Conservation (phyloP, 164 flowering plant genomes). For the Aristolochia fimbriata region DNA sequence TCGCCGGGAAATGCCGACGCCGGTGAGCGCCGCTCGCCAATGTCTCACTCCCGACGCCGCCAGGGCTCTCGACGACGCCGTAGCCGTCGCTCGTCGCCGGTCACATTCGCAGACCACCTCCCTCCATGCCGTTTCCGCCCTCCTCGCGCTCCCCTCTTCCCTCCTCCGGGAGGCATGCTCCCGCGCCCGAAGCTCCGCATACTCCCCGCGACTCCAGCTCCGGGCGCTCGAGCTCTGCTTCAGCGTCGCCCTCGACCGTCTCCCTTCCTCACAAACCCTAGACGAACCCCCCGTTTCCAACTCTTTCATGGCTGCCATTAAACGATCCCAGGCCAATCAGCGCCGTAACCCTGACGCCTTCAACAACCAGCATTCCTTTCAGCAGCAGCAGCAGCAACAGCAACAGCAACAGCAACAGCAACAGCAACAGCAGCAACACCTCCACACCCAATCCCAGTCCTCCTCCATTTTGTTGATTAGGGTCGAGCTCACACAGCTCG, state of each 20-base stretch:
- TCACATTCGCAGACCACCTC: conserved; percentile 78
- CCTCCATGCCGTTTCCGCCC: conserved; percentile 58
- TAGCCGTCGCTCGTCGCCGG: conserved; percentile 54
- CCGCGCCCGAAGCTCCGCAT: conserved; percentile 38
- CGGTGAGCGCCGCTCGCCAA: conserved; percentile 65
- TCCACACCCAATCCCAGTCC: background rate
- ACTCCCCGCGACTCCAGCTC: conserved; percentile 51
- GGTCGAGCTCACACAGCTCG: conserved; percentile 70
- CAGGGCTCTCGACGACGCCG: conserved; percentile 66
- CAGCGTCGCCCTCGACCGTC: conserved; percentile 64
- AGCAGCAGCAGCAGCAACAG: conserved; percentile 24
- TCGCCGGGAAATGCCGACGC: conserved; percentile 63
- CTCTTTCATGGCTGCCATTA: conserved; percentile 87
- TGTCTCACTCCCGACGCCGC: conserved; percentile 69
- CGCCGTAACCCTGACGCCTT: conserved; percentile 45
- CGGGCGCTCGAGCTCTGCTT: conserved; percentile 72
- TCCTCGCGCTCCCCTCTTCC: conserved; percentile 46
- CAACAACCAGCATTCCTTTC: conserved; percentile 30
- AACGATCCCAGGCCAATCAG: conserved; percentile 78
- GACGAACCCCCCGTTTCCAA: conserved; percentile 70
- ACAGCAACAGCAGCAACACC: conserved; percentile 27
- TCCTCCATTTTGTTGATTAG: conserved; percentile 30
- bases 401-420: conserved; percentile 19
- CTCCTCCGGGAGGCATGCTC: conserved; percentile 56
- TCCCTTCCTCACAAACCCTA: conserved; percentile 32